Evolutionary conservation across 2,329 filamentous ascomycete genomes (phyloP).

Genomic region (Claviceps paspali): DNA sequence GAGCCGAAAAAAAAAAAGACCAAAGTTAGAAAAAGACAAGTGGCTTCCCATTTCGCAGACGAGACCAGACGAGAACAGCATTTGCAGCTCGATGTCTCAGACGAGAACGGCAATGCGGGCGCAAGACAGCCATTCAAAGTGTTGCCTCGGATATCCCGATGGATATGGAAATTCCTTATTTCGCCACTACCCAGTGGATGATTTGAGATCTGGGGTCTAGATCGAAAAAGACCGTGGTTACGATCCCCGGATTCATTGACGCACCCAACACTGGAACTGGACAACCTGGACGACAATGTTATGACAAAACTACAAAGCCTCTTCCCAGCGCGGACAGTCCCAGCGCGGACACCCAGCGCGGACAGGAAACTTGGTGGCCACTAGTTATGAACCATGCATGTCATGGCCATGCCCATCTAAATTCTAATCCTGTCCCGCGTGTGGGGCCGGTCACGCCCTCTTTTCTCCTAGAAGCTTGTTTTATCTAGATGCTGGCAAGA

Average conservation of each 20-base stretch:
- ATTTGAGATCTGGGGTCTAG: no score
- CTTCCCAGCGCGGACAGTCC: no score
- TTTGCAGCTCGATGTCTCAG: constrained; percentile 2
- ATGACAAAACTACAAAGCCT: not conserved
- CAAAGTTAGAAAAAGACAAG: no score
- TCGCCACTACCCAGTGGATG: no score
- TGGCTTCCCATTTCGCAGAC: no score
- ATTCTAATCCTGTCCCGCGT: not conserved
- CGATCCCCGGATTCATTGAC: no score
- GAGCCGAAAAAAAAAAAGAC: no score
- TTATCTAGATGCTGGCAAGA: not conserved
- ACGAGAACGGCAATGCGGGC: constrained; percentile 1
- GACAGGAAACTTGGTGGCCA: not conserved
- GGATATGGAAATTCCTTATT: constrained; percentile 1
- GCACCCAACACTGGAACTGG: no score
- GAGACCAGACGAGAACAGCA: no score
- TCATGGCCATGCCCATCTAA: not conserved
- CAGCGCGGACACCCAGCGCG: no score
- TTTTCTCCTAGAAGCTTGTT: not conserved
- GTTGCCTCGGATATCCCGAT: constrained; percentile 1
- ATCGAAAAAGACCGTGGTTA: no score
- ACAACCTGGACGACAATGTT: no score
- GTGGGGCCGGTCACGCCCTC: not conserved
- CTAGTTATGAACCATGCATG: not conserved
- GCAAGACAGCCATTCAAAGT: not conserved